Conservation (phyloP, 106 monocot species). For the Hemerocallis citrina region DNA sequence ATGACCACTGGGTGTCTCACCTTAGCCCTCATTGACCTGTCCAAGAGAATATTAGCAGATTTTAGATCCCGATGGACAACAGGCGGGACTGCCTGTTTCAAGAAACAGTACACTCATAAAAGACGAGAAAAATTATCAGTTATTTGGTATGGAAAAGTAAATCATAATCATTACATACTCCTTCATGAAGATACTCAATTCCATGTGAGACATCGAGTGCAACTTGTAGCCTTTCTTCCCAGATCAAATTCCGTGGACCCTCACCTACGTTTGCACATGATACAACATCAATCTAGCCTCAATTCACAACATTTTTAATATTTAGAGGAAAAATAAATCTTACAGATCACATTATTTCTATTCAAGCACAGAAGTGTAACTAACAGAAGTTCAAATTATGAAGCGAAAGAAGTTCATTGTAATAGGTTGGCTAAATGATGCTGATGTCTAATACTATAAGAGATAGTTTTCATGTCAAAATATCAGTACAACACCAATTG, state of each 20-base stretch:
- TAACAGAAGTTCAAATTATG: not conserved
- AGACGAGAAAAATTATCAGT: not conserved
- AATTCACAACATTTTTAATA: not conserved
- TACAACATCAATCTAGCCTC: not conserved
- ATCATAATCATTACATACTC: slow-evolving; percentile 37
- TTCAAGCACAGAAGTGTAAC: not conserved
- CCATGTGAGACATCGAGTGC: slow-evolving; percentile 90
- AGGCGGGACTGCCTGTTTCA: slow-evolving; percentile 75
- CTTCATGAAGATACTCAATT: slow-evolving; percentile 97
- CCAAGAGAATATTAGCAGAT: slow-evolving; percentile 94
- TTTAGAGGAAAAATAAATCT: not conserved
- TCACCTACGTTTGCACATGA: slow-evolving; percentile 31
- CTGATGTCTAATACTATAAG: not conserved
- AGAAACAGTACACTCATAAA: not conserved
- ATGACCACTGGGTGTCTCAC: slow-evolving; percentile 20
- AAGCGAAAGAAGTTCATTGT: not conserved
- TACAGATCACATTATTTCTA: not conserved
- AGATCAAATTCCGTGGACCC: slow-evolving; percentile 41
- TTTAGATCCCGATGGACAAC: slow-evolving; percentile 96
- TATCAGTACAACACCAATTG: not conserved
- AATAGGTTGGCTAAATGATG: not conserved
- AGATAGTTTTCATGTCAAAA: not conserved
- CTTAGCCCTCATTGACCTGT: slow-evolving; percentile 83
- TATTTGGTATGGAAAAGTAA: not conserved
- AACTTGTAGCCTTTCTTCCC: slow-evolving; percentile 91